Conservation (phyloP, 2,329 filamentous ascomycete species). For the Claviceps paspali region DNA sequence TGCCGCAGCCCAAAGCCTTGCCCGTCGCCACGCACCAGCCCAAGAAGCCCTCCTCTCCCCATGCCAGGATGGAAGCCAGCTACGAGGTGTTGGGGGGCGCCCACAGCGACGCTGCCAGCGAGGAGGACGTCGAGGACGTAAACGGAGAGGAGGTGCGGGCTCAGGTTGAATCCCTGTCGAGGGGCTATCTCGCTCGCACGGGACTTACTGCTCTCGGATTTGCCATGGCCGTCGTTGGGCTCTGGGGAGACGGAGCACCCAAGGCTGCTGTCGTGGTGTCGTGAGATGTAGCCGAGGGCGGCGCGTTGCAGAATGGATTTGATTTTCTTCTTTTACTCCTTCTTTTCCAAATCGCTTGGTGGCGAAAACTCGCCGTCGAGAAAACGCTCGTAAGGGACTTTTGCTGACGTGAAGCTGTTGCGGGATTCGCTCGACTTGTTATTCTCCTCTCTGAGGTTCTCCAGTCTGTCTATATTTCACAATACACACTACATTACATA, state of each 20-base stretch:
- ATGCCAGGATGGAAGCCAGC: slow-evolving; percentile 48
- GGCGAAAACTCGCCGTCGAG: too few species aligned
- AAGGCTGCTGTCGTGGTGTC: slow-evolving; percentile 19
- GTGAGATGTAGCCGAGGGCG: slow-evolving; percentile 8
- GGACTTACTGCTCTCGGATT: slow-evolving; percentile 41
- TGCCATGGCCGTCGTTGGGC: slow-evolving; percentile 44
- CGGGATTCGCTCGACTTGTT: too few species aligned
- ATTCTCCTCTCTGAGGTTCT: neutral
- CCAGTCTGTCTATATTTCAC: neutral
- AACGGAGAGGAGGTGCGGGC: slow-evolving; percentile 49
- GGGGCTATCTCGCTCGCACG: slow-evolving; percentile 38
- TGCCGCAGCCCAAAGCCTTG: slow-evolving; percentile 21
- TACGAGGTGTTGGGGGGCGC: slow-evolving; percentile 51
- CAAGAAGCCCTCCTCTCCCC: slow-evolving; percentile 15
- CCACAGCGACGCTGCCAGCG: slow-evolving; percentile 32
- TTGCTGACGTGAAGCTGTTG: too few species aligned
- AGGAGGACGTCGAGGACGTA: slow-evolving; percentile 35
- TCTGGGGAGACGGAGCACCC: slow-evolving; percentile 47
- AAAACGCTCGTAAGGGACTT: too few species aligned
- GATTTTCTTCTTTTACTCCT: too few species aligned
- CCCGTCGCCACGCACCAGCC: slow-evolving; percentile 14
- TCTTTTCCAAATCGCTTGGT: too few species aligned
- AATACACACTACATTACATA: too few species aligned
- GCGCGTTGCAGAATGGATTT: neutral
- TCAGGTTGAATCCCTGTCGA: slow-evolving; percentile 39